Evolutionary conservation across 2,329 filamentous ascomycete genomes (phyloP).

Genomic region (Xylariaceae sp.): DNA sequence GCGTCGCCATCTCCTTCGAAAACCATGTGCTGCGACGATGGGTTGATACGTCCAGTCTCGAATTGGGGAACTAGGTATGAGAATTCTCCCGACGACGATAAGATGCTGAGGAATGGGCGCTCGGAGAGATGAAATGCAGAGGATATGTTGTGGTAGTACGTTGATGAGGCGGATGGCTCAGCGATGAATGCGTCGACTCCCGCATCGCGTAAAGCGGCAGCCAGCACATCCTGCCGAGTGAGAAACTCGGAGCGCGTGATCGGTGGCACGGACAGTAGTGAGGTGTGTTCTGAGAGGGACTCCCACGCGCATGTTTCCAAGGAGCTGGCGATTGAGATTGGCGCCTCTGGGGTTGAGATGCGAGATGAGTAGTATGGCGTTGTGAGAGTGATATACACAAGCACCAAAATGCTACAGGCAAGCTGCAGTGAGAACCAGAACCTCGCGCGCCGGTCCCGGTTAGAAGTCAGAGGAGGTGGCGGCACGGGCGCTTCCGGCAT

Average conservation of each 20-base stretch:
- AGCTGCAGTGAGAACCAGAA: too few relatives aligned
- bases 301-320: slow-evolving; percentile 29
- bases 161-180: slow-evolving; percentile 21
- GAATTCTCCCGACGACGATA: slow-evolving; percentile 24
- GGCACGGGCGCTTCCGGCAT: too few relatives aligned
- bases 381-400: too few relatives aligned
- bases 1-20: slow-evolving; percentile 22
- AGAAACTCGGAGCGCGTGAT: slow-evolving; percentile 28
- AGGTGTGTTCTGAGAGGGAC: slow-evolving; percentile 20
- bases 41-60: slow-evolving; percentile 28
- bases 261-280: slow-evolving; percentile 25
- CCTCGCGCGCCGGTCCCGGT: too few relatives aligned
- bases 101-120: slow-evolving; percentile 28
- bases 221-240: slow-evolving; percentile 24
- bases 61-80: slow-evolving; percentile 31
- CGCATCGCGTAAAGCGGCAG: slow-evolving; percentile 19
- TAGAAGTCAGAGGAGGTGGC: too few relatives aligned
- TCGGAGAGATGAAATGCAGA: slow-evolving; percentile 28
- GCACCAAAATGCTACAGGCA: too few relatives aligned
- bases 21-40: slow-evolving; percentile 27
- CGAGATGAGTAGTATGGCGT: too few relatives aligned
- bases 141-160: slow-evolving; percentile 22
- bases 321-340: neutral
- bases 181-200: slow-evolving; percentile 30
- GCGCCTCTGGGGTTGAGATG: too few relatives aligned